Conservation (phyloP, 768 basidiomycete genomes). For the Collybia sordida region DNA sequence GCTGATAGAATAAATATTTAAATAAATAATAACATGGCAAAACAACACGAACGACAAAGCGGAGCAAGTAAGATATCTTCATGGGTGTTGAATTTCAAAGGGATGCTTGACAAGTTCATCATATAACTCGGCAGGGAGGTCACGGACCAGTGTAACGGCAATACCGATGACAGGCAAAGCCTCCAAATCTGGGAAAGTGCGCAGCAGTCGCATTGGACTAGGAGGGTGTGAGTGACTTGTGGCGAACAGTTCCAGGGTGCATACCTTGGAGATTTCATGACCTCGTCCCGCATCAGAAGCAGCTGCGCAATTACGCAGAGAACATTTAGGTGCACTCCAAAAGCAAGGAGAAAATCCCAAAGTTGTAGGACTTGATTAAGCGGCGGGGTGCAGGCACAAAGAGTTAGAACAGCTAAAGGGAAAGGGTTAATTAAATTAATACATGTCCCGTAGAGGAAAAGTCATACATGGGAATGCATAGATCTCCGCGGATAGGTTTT, state of each 20-base stretch:
- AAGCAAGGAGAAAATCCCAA: conserved; percentile 97
- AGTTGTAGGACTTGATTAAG: conserved; percentile 91
- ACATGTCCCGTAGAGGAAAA: not conserved
- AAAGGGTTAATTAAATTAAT: conserved; percentile 4
- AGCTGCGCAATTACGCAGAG: conserved; percentile 97
- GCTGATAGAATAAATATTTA: conserved; percentile 1
- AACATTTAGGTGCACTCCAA: conserved; percentile 95
- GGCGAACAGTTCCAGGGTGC: conserved; percentile 13
- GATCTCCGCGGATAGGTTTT: conserved; percentile 92
- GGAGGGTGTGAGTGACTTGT: conserved; percentile 3
- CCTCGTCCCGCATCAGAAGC: conserved; percentile 83
- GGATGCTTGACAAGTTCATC: conserved; percentile 90
- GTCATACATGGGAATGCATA: conserved; percentile 95
- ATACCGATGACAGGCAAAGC: conserved; percentile 87
- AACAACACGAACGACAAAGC: conserved; percentile 1
- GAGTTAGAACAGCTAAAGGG: conserved; percentile 77
- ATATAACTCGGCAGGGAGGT: conserved; percentile 84
- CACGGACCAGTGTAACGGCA: conserved; percentile 90
- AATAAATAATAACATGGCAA: conserved; percentile 4
- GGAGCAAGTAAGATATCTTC: conserved; percentile 5
- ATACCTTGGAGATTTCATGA: conserved; percentile 86
- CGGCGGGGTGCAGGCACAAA: conserved; percentile 97
- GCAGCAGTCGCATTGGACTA: conserved; percentile 92
- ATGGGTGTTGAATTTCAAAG: conserved; percentile 48
- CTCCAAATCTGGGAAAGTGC: conserved; percentile 91